These are phyloP conservation scores for Pueraria montana DNA, from an alignment of 306 rosid species.

Conservation along the genomic window DNA sequence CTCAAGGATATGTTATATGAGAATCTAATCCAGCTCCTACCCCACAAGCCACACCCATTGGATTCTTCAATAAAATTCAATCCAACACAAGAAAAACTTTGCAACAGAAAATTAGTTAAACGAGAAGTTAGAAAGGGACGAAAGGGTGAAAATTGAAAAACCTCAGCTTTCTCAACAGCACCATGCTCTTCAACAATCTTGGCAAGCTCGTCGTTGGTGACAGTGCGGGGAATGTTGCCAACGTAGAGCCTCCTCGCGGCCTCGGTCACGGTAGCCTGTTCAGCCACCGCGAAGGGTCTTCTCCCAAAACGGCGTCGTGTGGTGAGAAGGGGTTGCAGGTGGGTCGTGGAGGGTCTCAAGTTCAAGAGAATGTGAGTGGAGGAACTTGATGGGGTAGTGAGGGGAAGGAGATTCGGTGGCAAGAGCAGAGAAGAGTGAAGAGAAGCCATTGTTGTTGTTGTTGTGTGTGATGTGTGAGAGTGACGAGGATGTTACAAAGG, in stretches of 20 bases:
- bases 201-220: constrained; percentile 72
- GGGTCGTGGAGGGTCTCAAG: constrained; percentile 38
- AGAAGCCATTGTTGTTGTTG: constrained; percentile 66
- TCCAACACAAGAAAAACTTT: not conserved
- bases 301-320: constrained; percentile 39
- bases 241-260: constrained; percentile 78
- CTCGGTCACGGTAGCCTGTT: constrained; percentile 57
- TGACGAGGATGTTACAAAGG: not conserved
- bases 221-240: constrained; percentile 88
- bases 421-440: constrained; percentile 64
- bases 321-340: constrained; percentile 48
- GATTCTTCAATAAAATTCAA: too few species aligned
- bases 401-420: constrained; percentile 60
- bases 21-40: too few species aligned
- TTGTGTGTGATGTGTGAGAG: not conserved
- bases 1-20: too few species aligned
- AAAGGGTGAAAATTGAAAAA: constrained; percentile 11
- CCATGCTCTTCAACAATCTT: constrained; percentile 84
- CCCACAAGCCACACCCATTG: too few species aligned
- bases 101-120: not conserved
- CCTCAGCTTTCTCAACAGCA: constrained; percentile 90
- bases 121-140: not conserved
- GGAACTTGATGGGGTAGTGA: constrained; percentile 47
- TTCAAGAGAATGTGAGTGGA: constrained; percentile 40
- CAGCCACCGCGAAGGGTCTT: constrained; percentile 68